Evolutionary conservation across 2,329 filamentous ascomycete species (phyloP).

Genomic region (Aspergillus carbonarius): DNA sequence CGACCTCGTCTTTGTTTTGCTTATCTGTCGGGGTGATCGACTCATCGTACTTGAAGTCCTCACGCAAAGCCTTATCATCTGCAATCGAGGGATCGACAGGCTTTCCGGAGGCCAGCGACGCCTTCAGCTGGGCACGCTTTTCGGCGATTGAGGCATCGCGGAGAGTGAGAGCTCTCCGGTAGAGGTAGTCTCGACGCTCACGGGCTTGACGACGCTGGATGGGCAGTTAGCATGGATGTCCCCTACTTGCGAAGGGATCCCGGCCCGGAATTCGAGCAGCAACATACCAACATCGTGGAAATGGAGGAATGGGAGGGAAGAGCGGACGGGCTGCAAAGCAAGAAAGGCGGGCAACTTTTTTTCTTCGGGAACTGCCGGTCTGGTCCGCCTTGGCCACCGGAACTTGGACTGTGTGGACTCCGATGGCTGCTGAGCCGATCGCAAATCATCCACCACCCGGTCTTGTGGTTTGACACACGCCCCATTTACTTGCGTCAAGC

Average conservation of each 20-base stretch:
- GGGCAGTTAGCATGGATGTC: not conserved
- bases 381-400: constrained; percentile 25
- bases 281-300: constrained; percentile 35
- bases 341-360: constrained; percentile 37
- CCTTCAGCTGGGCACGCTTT: constrained; percentile 82
- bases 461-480: constrained; percentile 14
- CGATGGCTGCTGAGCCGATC: constrained; percentile 24
- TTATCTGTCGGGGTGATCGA: constrained; percentile 60
- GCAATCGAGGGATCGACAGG: constrained; percentile 78
- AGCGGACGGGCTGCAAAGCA: constrained; percentile 9
- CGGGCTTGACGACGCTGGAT: constrained; percentile 68
- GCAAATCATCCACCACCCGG: constrained; percentile 16
- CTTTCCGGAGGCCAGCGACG: constrained; percentile 84
- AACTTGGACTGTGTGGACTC: constrained; percentile 27
- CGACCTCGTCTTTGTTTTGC: constrained; percentile 76
- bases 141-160: constrained; percentile 90
- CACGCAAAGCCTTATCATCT: constrained; percentile 77
- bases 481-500: constrained; percentile 24
- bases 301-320: constrained; percentile 6
- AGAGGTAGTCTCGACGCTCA: constrained; percentile 83
- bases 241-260: not conserved
- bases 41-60: constrained; percentile 94
- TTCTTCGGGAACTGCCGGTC: constrained; percentile 33
- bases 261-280: not conserved
- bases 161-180: constrained; percentile 81